phyloP scores from a whole-genome alignment of 2,329 filamentous ascomycete species.

The Byssothecium circinans region DNA sequence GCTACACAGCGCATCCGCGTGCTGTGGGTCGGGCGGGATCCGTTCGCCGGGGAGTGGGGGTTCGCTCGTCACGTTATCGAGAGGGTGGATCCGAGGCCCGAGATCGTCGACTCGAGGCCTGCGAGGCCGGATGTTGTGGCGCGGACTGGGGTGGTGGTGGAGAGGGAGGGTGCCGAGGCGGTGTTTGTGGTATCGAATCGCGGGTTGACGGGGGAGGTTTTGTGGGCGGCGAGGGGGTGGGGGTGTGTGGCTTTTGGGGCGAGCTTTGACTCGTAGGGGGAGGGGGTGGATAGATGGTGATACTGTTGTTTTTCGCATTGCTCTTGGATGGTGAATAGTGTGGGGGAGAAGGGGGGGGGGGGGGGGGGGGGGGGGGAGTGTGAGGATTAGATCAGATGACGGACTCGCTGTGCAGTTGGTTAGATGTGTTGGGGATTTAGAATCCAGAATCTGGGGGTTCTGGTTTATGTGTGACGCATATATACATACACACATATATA shows the following conservation, averaged over 20 bases:
- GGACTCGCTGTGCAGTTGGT: no score
- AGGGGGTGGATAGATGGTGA: no score
- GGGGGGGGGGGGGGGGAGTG: no score
- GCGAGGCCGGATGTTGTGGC: slow-evolving; percentile 64
- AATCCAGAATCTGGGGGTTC: no score
- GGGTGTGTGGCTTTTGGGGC: slow-evolving; percentile 71
- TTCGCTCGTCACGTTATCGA: slow-evolving; percentile 64
- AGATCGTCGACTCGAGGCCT: slow-evolving; percentile 68
- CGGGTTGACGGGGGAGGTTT: slow-evolving; percentile 67
- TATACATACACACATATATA: no score
- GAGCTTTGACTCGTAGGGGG: slow-evolving; percentile 66
- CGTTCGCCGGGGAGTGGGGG: slow-evolving; percentile 54
- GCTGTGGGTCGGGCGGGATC: slow-evolving; percentile 70
- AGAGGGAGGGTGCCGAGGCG: slow-evolving; percentile 62
- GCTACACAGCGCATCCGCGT: slow-evolving; percentile 53
- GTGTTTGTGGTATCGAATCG: slow-evolving; percentile 76
- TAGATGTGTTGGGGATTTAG: no score
- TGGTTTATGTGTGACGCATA: no score
- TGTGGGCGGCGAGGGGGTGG: slow-evolving; percentile 68
- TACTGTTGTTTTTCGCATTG: no score
- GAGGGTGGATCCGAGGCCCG: slow-evolving; percentile 63
- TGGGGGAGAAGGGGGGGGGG: no score
- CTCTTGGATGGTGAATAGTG: no score
- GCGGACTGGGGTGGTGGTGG: slow-evolving; percentile 57
- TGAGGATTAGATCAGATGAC: no score